Base-by-base conservation (phyloP, 225 moss, liverwort and hornwort species). In the Anthoceros angustus region DNA sequence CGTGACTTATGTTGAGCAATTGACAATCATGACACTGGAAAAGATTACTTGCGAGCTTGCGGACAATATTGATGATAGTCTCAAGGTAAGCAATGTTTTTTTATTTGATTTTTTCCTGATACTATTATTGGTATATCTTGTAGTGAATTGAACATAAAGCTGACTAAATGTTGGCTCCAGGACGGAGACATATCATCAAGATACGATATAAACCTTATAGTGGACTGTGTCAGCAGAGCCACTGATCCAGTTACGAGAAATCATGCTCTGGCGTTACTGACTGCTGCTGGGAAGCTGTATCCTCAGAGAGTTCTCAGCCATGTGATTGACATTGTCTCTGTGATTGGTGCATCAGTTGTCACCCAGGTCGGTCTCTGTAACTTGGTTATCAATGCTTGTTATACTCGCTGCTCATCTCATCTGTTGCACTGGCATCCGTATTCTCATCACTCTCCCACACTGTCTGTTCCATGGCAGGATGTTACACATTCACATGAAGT, bases 401-500 rank as follows among this genome's bases (percentile, higher is more conserved):
- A 32, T 32, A 4, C 32, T 32, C 32, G 32, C 32, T 32, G 32
- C 32, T 32, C 32, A 32, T 32, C 32, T 32, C 32, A 4, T 32
- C 32, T 32, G 32, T 4, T 32, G 32, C 32, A 32, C 32, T 32
- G 32, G 32, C 32, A 32, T 32, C 4, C 2, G 63, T 62, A 63
- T 41, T 25, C 21, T 61, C 41, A 48, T 39, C n/a, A 20, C 48
- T 67, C 0, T 64, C 49, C 48, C 26, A 42, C 68, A 69, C 55
- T 61, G 32, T 32, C 12, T 42, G 42, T 23, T 68, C 43, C 14
- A 62, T 8, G 63, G 70, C 88, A 95, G 98, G 85, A 92, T 74
- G 89, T 92, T 73, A 86, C 74, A 61, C 80, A 92, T 71, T 98
- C 98, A 41, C 89, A 98, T 78, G 83, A 89, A 66, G 89, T 92